Conservation (phyloP, 805 yeast species). For the Cyberlindnera mississippiensis region DNA sequence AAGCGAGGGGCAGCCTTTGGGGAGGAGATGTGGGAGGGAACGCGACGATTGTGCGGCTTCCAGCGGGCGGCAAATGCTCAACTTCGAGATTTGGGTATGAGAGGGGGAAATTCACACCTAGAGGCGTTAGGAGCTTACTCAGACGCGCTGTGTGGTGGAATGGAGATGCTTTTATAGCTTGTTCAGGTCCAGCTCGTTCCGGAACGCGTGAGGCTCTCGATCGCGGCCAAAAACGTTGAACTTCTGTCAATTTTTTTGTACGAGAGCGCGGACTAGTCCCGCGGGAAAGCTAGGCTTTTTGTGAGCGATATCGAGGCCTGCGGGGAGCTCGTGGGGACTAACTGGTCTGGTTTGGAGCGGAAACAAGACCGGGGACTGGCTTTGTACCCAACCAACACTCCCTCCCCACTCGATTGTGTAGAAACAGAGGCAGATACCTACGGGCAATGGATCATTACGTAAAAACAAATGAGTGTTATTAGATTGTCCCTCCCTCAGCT, state of each 20-base stretch:
- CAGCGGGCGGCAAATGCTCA: conserved; percentile 2
- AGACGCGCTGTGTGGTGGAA: background rate
- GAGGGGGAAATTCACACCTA: background rate
- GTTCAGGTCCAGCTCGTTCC: background rate
- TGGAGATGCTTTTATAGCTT: background rate
- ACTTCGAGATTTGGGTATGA: background rate
- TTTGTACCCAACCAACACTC: too few species aligned
- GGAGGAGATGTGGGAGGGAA: background rate
- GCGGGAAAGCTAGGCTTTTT: background rate
- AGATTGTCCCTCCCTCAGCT: background rate
- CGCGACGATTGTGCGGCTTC: conserved; percentile 3
- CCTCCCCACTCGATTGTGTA: too few species aligned
- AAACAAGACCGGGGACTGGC: too few species aligned
- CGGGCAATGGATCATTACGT: too few species aligned
- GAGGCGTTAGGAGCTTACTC: background rate
- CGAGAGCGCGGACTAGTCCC: background rate
- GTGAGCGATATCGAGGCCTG: background rate
- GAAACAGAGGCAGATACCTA: too few species aligned
- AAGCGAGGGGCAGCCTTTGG: conserved; percentile 1
- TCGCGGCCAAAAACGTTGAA: background rate
- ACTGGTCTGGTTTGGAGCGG: too few species aligned
- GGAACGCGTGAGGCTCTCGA: background rate
- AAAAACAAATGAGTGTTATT: too few species aligned
- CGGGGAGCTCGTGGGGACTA: too few species aligned
- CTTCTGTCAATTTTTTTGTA: background rate